Conservation (phyloP, 495 filamentous ascomycete genomes). For the Glarea lozoyensis region DNA sequence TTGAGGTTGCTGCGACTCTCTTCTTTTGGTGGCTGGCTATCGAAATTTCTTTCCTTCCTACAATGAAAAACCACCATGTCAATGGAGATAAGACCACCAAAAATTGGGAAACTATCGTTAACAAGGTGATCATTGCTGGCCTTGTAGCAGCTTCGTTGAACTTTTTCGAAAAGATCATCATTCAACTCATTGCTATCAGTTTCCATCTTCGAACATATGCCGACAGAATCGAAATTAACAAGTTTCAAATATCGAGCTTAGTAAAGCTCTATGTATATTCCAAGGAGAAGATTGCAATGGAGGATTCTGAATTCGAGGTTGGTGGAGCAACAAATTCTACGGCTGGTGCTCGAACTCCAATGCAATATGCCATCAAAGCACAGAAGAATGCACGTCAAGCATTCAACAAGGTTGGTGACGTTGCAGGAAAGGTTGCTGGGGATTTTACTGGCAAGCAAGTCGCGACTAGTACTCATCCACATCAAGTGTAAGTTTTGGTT, state of each 20-base stretch:
- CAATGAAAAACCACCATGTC: conserved; percentile 67
- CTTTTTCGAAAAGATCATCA: conserved; percentile 85
- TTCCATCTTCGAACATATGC: conserved; percentile 90
- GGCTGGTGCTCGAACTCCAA: conserved; percentile 60
- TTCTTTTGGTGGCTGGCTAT: conserved; percentile 93
- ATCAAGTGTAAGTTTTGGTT: conserved; percentile 49
- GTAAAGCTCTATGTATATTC: conserved; percentile 79
- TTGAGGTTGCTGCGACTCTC: conserved; percentile 77
- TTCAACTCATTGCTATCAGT: conserved; percentile 87
- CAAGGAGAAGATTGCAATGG: conserved; percentile 58
- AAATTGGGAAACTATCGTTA: conserved; percentile 67
- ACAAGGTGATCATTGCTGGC: conserved; percentile 78
- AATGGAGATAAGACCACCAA: conserved; percentile 42
- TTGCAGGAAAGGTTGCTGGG: conserved; percentile 83
- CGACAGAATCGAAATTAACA: conserved; percentile 86
- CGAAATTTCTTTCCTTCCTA: conserved; percentile 61
- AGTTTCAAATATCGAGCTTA: conserved; percentile 74
- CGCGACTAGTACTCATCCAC: conserved; percentile 68
- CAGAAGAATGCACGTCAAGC: conserved; percentile 63
- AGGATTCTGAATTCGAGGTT: conserved; percentile 64
- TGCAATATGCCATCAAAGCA: conserved; percentile 55
- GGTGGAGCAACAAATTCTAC: conserved; percentile 28
- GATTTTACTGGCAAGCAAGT: conserved; percentile 82
- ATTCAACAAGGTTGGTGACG: conserved; percentile 73
- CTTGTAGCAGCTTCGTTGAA: conserved; percentile 78